Evolutionary conservation across 2,329 filamentous ascomycete genomes (phyloP).

Genomic region (Neofusicoccum parvum): DNA sequence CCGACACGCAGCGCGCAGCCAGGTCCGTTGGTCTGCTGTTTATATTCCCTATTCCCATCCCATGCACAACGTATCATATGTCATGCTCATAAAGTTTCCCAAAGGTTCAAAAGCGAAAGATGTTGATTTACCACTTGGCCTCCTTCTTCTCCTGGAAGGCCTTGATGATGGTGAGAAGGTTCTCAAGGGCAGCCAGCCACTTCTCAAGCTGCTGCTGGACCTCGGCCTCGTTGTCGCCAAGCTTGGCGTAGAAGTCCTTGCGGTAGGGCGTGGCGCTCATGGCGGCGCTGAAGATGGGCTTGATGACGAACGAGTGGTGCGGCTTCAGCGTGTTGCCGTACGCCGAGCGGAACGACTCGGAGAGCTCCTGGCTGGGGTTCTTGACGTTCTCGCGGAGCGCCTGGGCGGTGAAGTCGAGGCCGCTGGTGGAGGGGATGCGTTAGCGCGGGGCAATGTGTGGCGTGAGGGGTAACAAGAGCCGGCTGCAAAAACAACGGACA

Average conservation of each 20-base stretch:
- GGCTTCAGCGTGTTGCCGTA: conserved; percentile 88
- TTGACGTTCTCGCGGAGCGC: conserved; percentile 77
- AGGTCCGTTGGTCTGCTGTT: neutral
- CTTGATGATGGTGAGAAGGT: conserved; percentile 75
- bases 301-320: conserved; percentile 85
- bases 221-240: conserved; percentile 67
- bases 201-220: conserved; percentile 65
- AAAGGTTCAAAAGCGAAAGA: neutral
- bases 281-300: conserved; percentile 88
- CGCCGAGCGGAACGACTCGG: conserved; percentile 80
- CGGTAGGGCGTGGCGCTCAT: conserved; percentile 94
- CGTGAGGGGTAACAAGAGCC: neutral
- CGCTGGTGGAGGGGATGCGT: conserved; percentile 54
- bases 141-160: conserved; percentile 46
- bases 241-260: conserved; percentile 88
- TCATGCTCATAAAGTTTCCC: too few species aligned
- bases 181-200: conserved; percentile 79
- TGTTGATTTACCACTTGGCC: conserved; percentile 19
- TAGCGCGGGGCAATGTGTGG: neutral
- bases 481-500: neutral
- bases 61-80: neutral
- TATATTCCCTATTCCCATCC: neutral
- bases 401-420: conserved; percentile 89
- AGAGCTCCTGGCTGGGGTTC: conserved; percentile 72
- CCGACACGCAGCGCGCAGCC: neutral